Evolutionary conservation across 2,329 filamentous ascomycete species (phyloP).

Genomic region (Pseudovirgaria hyperparasitica): DNA sequence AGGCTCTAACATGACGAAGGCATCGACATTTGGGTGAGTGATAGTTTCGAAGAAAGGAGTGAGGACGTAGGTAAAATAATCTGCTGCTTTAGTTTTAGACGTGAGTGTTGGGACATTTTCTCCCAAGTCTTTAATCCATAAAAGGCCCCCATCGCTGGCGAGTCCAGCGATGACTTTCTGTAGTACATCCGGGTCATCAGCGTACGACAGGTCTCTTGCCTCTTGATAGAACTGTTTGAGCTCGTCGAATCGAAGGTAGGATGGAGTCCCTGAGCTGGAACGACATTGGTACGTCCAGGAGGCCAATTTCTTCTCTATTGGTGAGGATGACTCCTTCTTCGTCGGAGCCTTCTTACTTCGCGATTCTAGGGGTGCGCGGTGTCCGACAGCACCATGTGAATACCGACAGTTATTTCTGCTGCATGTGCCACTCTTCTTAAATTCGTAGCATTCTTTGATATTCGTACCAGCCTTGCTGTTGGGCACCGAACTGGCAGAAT

Average conservation of each 20-base stretch:
- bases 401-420: constrained; percentile 1
- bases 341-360: constrained; percentile 1
- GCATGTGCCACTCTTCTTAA: too few species aligned
- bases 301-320: not conserved
- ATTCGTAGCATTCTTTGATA: too few species aligned
- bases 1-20: constrained; percentile 29
- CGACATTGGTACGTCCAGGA: constrained; percentile 2
- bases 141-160: constrained; percentile 4
- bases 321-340: not conserved
- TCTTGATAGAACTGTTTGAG: constrained; percentile 5
- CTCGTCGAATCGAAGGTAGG: constrained; percentile 1
- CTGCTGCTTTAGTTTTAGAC: not conserved
- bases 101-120: too few species aligned
- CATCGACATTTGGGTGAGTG: constrained; percentile 3
- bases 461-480: too few species aligned
- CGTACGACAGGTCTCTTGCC: constrained; percentile 5
- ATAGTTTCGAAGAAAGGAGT: constrained; percentile 5
- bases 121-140: constrained; percentile 3
- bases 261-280: not conserved
- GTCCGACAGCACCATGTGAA: constrained; percentile 2
- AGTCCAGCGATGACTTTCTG: constrained; percentile 5
- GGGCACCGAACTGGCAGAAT: too few species aligned
- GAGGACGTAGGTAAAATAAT: constrained; percentile 1
- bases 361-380: too few species aligned
- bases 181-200: constrained; percentile 4